Conservation (phyloP, 371 early-diverging fungal genomes). For the Nosema muscidifuracis region DNA sequence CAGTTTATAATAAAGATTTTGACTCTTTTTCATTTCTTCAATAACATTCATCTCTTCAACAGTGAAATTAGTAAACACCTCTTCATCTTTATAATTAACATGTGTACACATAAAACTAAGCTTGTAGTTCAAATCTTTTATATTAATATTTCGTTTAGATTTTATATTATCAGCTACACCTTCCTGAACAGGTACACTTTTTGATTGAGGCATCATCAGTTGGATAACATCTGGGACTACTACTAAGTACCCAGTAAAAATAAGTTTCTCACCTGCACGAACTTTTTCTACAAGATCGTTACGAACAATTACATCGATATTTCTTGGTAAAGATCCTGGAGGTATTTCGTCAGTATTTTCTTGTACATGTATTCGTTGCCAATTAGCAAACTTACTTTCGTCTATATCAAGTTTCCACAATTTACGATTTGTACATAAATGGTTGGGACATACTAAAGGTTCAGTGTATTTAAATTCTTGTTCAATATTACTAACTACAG, state of each 20-base stretch:
- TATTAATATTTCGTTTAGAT: conserved; percentile 18
- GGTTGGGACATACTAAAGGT: conserved; percentile 81
- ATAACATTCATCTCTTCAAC: conserved; percentile 30
- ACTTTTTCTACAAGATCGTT: conserved; percentile 85
- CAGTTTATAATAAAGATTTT: conserved; percentile 73
- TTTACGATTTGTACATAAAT: conserved; percentile 75
- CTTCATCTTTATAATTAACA: conserved; percentile 10
- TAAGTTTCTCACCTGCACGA: conserved; percentile 88
- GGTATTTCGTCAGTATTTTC: conserved; percentile 94
- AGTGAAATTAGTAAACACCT: conserved; percentile 15
- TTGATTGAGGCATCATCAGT: conserved; percentile 61
- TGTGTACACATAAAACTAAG: conserved; percentile 48
- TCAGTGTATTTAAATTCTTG: conserved; percentile 94
- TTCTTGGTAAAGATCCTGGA: conserved; percentile 89
- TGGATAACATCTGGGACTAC: conserved; percentile 85
- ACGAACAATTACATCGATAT: conserved; percentile 87
- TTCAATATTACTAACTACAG: conserved; percentile 72
- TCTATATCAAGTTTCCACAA: conserved; percentile 75
- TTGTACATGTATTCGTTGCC: conserved; percentile 93
- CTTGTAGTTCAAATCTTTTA: conserved; percentile 49
- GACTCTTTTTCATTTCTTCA: conserved; percentile 60
- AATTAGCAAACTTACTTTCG: conserved; percentile 82
- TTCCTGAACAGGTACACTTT: conserved; percentile 17
- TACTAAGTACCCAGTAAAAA: conserved; percentile 81
- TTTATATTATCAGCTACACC: conserved; percentile 23